Evolutionary conservation across 768 basidiomycete genomes (phyloP).

Genomic region (Postia placenta): DNA sequence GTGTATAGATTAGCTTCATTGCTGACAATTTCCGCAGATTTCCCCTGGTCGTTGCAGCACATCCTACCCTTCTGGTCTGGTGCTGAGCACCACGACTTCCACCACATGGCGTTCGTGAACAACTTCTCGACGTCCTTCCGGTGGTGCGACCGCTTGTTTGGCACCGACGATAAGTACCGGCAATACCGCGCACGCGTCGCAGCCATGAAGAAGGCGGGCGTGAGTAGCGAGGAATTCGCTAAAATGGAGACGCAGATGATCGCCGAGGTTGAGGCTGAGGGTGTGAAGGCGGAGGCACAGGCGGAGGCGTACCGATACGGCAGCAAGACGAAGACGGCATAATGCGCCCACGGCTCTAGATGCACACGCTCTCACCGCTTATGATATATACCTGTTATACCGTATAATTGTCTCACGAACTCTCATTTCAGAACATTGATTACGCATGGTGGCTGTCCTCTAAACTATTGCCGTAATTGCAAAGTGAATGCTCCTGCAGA

Average conservation of each 20-base stretch:
- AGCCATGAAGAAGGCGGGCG: conserved; percentile 45
- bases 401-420: too few relatives aligned
- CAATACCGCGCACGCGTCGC: conserved; percentile 66
- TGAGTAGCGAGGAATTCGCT: conserved; percentile 45
- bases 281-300: conserved; percentile 56
- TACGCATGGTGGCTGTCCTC: too few relatives aligned
- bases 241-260: conserved; percentile 57
- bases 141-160: conserved; percentile 86
- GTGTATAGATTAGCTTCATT: conserved; percentile 1
- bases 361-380: too few relatives aligned
- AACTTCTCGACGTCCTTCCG: conserved; percentile 94
- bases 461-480: too few relatives aligned
- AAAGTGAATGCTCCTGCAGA: too few relatives aligned
- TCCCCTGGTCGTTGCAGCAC: conserved; percentile 95
- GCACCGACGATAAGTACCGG: conserved; percentile 87
- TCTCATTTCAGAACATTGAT: too few relatives aligned
- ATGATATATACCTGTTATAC: too few relatives aligned
- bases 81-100: conserved; percentile 97
- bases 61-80: conserved; percentile 95
- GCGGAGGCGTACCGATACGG: conserved; percentile 26
- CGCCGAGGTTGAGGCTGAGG: conserved; percentile 70
- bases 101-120: conserved; percentile 94
- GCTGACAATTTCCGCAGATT: conserved; percentile 44
- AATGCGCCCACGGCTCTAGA: not conserved
- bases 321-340: conserved; percentile 17